These are phyloP conservation scores for Fusarium sp. DNA, from an alignment of 2,329 filamentous ascomycete species.

Conservation along the genomic window DNA sequence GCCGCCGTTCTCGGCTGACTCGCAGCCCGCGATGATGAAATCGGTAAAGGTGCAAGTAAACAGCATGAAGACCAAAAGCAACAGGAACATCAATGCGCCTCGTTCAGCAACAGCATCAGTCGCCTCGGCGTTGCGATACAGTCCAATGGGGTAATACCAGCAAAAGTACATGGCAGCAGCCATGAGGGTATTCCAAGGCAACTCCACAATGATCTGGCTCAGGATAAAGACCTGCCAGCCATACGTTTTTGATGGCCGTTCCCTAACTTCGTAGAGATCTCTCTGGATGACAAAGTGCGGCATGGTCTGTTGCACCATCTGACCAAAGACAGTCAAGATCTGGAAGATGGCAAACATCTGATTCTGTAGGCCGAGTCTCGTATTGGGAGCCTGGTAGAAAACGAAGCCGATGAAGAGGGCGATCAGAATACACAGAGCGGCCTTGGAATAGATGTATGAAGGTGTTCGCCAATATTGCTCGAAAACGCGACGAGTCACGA, in stretches of 20 bases:
- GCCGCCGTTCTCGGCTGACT: slow-evolving; percentile 76
- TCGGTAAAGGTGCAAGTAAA: slow-evolving; percentile 78
- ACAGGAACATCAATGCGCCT: slow-evolving; percentile 75
- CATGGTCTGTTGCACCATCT: slow-evolving; percentile 77
- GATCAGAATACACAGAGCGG: slow-evolving; percentile 39
- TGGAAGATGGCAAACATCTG: slow-evolving; percentile 79
- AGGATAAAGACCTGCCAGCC: slow-evolving; percentile 78
- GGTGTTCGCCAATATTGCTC: slow-evolving; percentile 61
- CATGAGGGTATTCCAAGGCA: slow-evolving; percentile 79
- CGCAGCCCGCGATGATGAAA: slow-evolving; percentile 75
- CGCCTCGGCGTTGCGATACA: slow-evolving; percentile 71
- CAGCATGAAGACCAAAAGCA: slow-evolving; percentile 75
- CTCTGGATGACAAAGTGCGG: slow-evolving; percentile 80
- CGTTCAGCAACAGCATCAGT: slow-evolving; percentile 67
- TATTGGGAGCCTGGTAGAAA: slow-evolving; percentile 71
- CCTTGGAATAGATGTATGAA: slow-evolving; percentile 75
- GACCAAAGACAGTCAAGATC: slow-evolving; percentile 78
- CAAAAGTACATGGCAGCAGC: slow-evolving; percentile 76
- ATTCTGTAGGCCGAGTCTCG: slow-evolving; percentile 78
- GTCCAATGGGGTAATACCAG: slow-evolving; percentile 80
- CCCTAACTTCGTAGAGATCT: slow-evolving; percentile 77
- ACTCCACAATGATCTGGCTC: slow-evolving; percentile 77
- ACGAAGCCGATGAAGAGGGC: slow-evolving; percentile 70
- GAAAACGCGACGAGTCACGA: slow-evolving; percentile 56
- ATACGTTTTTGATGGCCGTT: slow-evolving; percentile 78